Evolutionary conservation across 2,329 filamentous ascomycete genomes (phyloP).

Genomic region (Venturia asperata): DNA sequence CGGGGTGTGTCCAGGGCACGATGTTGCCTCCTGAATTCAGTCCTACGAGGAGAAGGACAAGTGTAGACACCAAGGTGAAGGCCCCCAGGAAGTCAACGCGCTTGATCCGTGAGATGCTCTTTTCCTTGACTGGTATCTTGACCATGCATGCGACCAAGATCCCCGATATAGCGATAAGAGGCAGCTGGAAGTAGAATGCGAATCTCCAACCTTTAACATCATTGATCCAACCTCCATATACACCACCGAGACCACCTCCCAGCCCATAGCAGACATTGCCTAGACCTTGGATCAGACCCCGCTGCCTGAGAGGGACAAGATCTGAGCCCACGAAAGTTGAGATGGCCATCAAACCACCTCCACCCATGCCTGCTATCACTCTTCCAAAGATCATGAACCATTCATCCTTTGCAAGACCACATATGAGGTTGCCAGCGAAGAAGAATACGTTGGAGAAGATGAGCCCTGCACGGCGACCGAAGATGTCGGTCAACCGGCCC

Average conservation of each 20-base stretch:
- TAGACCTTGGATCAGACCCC: conserved; percentile 67
- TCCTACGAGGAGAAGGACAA: conserved; percentile 59
- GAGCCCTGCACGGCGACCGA: conserved; percentile 59
- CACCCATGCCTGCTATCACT: conserved; percentile 58
- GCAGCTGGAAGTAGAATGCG: conserved; percentile 66
- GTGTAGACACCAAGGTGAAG: conserved; percentile 55
- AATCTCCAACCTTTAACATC: conserved; percentile 71
- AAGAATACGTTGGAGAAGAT: conserved; percentile 59
- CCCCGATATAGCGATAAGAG: conserved; percentile 55
- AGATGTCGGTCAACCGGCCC: conserved; percentile 74
- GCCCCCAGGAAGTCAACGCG: conserved; percentile 71
- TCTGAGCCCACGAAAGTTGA: conserved; percentile 64
- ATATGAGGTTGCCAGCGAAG: conserved; percentile 55
- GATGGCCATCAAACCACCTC: conserved; percentile 64
- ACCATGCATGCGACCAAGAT: conserved; percentile 55
- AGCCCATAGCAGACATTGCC: conserved; percentile 65
- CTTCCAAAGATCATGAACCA: conserved; percentile 59
- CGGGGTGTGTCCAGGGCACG: conserved; percentile 54
- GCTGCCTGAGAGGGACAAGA: conserved; percentile 59
- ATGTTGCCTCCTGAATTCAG: conserved; percentile 69
- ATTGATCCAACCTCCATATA: conserved; percentile 65
- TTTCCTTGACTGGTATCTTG: conserved; percentile 55
- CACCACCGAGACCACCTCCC: conserved; percentile 62
- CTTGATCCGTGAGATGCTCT: conserved; percentile 58
- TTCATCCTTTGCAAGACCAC: conserved; percentile 58